Evolutionary conservation across 495 filamentous ascomycete species (phyloP), one percentile per base, ranked within the genome.

Genomic region (Amphirosellinia nigrospora): DNA sequence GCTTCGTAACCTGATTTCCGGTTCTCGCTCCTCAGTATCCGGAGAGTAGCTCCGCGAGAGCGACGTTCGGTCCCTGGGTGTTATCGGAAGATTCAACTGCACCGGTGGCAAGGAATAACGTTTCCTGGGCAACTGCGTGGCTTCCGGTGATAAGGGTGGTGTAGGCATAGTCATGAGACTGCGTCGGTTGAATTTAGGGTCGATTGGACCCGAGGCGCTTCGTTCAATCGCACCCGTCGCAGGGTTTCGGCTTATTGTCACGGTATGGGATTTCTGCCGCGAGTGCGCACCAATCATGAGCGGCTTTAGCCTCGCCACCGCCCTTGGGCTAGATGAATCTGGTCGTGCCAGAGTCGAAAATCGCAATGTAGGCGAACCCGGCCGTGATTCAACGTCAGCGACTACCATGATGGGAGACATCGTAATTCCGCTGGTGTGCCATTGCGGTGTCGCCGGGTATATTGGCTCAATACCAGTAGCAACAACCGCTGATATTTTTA

Each of bases 371-470:
- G 68, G 60, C 8, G 66, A 62, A 15, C 56, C 66, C n/a, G 66
- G 63, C 59, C 38, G 70, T 5, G 74, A 70, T 46, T 70, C 53
- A 30, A 72, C 26, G 65, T 76, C 70, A 15, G 70, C 65, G 15
- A 76, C 70, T 0, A 76, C 66, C 68, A 76, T 76, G 38, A 76
- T 71, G 1, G 70, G 72, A 13, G 74, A 74, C 36, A 76, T 48
- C 8, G 52, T 61, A 15, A 65, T 71, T 28, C 53, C 41, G 19
- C 53, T 66, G 7, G 39, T 66, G 38, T 66, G 69, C 63, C 69
- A 61, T 23, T 64, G 23, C 4, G 62, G 62, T 38, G 52, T 52
- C 21, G 38, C 36, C 19, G 36, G 36, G 30, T 48, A 46, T 8
- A 66, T 32, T 9, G 69, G 69, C 55, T 71, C 53, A 36, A 71